phyloP scores from a whole-genome alignment of 176 grass and related monocot species.

The Carex littledalei region DNA sequence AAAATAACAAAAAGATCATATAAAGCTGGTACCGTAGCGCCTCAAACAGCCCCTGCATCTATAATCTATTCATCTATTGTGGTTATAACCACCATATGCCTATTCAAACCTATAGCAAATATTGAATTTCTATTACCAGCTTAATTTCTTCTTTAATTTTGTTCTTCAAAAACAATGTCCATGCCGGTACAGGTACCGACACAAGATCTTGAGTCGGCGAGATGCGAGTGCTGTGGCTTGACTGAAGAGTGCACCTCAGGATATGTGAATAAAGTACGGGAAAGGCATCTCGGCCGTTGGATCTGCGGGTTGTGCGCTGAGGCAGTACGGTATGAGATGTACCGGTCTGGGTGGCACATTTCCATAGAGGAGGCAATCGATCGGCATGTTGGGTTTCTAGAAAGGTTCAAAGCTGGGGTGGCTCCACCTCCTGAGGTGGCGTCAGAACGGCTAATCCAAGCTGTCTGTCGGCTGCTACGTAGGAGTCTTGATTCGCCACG shows the following conservation, averaged over 20 bases:
- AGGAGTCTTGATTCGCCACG: slow-evolving; percentile 53
- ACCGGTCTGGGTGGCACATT: slow-evolving; percentile 34
- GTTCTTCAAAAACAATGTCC: neutral
- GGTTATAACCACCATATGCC: neutral
- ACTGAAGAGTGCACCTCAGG: slow-evolving; percentile 78
- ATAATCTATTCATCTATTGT: neutral
- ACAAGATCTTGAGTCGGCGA: slow-evolving; percentile 6
- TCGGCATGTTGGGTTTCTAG: slow-evolving; percentile 45
- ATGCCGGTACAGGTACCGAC: neutral
- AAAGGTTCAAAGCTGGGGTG: slow-evolving; percentile 11
- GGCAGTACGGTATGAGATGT: slow-evolving; percentile 63
- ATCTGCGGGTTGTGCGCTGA: slow-evolving; percentile 70
- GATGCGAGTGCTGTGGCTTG: slow-evolving; percentile 74
- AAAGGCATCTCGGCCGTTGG: slow-evolving; percentile 53
- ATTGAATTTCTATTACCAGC: neutral
- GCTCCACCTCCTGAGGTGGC: neutral
- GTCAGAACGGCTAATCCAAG: slow-evolving; percentile 49
- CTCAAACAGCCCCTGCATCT: neutral
- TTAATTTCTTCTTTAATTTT: neutral
- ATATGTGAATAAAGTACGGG: slow-evolving; percentile 49
- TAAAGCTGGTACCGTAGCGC: neutral
- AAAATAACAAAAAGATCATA: neutral
- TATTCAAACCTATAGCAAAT: neutral
- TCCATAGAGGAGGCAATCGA: slow-evolving; percentile 73
- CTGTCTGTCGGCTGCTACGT: slow-evolving; percentile 44